A percentile compares a stretch with the other conserved stretches of the same genome.
Conservation (phyloP, 2,329 filamentous ascomycete species). For the Chrysoporthe deuterocubensis region DNA sequence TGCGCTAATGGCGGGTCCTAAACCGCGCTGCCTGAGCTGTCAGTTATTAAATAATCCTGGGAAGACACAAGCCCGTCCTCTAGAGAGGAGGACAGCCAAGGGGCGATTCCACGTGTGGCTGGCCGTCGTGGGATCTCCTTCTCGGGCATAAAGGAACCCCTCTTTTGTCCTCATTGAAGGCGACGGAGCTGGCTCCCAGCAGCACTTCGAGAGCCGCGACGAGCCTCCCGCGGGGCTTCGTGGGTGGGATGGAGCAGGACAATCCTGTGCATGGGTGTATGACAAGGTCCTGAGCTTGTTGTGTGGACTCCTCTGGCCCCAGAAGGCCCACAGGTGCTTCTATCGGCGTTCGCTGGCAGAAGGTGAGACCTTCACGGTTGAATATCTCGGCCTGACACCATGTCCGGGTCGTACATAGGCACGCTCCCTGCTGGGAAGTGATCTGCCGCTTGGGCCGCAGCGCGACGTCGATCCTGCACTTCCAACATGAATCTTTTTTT, state of each 20-base stretch:
- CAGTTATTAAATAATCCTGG: neutral
- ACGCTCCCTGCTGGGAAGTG: neutral
- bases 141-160: neutral
- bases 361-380: too few species aligned
- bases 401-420: neutral
- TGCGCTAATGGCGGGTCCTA: conserved; percentile 7
- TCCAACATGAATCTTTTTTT: neutral
- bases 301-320: too few species aligned
- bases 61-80: neutral
- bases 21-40: conserved; percentile 1
- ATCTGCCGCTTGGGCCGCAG: conserved; percentile 11
- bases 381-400: too few species aligned
- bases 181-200: neutral
- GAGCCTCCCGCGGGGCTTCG: neutral
- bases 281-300: too few species aligned
- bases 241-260: neutral
- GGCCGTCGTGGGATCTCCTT: neutral
- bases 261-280: too few species aligned
- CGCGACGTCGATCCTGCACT: conserved; percentile 1
- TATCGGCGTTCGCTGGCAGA: too few species aligned
- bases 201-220: neutral
- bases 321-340: too few species aligned
- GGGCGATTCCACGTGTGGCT: neutral
- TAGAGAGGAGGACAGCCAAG: neutral
- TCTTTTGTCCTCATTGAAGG: neutral